A percentile compares a stretch with the other conserved stretches of the same genome.
Conservation (phyloP, 2,329 filamentous ascomycete genomes). For the Penicillium sp. region DNA sequence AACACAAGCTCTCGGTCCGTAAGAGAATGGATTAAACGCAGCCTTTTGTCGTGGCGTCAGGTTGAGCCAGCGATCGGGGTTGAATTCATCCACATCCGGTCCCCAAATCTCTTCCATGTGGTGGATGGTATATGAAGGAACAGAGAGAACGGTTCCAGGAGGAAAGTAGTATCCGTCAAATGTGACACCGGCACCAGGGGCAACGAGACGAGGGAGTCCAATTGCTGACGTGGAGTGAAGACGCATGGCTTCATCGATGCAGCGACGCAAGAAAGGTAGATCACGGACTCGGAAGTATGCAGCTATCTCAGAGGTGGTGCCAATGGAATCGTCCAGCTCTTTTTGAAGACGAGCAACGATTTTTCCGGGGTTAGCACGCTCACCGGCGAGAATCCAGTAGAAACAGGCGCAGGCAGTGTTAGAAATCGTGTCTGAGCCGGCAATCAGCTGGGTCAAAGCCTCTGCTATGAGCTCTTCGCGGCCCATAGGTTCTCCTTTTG, state of each 20-base stretch:
- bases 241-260: conserved; percentile 32
- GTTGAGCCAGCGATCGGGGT: conserved; percentile 36
- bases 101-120: conserved; percentile 43
- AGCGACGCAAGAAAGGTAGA: conserved; percentile 28
- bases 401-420: conserved; percentile 29
- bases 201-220: conserved; percentile 25
- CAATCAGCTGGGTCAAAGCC: conserved; percentile 35
- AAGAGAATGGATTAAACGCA: conserved; percentile 42
- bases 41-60: conserved; percentile 33
- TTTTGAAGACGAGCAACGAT: conserved; percentile 15
- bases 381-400: conserved; percentile 28
- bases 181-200: conserved; percentile 14
- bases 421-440: conserved; percentile 35
- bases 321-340: conserved; percentile 26
- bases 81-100: conserved; percentile 40
- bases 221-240: conserved; percentile 30
- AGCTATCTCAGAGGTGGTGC: background rate
- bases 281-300: conserved; percentile 24
- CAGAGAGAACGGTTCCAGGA: conserved; percentile 36
- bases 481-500: conserved; percentile 28
- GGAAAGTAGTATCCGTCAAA: conserved; percentile 21
- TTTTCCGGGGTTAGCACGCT: conserved; percentile 15
- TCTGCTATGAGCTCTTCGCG: conserved; percentile 31
- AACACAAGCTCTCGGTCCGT: conserved; percentile 44
- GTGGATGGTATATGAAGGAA: conserved; percentile 43